phyloP scores from a whole-genome alignment of 2,329 filamentous ascomycete genomes.

The Fusarium oligoseptatum region DNA sequence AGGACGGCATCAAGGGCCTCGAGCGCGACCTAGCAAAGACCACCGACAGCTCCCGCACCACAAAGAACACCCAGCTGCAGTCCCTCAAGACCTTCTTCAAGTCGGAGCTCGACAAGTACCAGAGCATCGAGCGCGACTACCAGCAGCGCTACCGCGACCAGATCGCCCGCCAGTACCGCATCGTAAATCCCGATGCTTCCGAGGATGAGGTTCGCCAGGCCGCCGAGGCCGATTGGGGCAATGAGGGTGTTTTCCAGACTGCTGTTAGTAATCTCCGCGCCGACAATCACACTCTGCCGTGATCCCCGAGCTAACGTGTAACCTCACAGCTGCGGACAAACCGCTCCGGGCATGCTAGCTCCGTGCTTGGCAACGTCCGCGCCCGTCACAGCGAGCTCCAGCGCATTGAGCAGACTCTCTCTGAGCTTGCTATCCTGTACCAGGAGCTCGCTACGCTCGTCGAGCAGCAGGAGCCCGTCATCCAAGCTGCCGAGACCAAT shows the following conservation, averaged over 20 bases:
- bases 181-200: conserved; percentile 84
- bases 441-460: conserved; percentile 81
- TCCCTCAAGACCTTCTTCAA: conserved; percentile 80
- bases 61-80: conserved; percentile 78
- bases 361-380: conserved; percentile 82
- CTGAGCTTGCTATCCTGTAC: conserved; percentile 78
- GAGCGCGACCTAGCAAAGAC: conserved; percentile 78
- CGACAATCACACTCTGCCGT: background rate
- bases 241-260: conserved; percentile 85
- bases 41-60: conserved; percentile 68
- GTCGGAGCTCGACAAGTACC: conserved; percentile 77
- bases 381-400: conserved; percentile 87
- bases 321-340: conserved; percentile 77
- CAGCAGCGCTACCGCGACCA: conserved; percentile 80
- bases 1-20: conserved; percentile 82
- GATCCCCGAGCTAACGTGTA: conserved; percentile 25
- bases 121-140: conserved; percentile 79
- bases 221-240: conserved; percentile 78
- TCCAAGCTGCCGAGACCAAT: conserved; percentile 73
- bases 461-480: conserved; percentile 76
- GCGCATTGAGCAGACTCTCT: conserved; percentile 81
- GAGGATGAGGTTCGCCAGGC: conserved; percentile 79
- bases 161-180: conserved; percentile 83
- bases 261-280: conserved; percentile 70
- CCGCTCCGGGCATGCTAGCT: conserved; percentile 78